Conservation (phyloP, 768 basidiomycete species). For the Lanmaoa rubissima region DNA sequence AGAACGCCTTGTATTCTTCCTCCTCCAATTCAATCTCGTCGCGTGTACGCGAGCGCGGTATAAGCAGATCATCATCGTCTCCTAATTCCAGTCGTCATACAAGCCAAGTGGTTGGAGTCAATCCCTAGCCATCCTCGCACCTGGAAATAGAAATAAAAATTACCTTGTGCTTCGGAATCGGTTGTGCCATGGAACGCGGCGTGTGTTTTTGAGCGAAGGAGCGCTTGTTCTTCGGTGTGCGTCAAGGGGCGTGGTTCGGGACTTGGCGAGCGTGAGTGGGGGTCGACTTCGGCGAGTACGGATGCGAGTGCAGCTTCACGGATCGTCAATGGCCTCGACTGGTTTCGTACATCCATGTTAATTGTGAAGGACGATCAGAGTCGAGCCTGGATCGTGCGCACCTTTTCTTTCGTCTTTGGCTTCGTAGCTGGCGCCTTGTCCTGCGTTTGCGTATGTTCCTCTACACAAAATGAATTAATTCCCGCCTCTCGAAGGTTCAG, state of each 20-base stretch:
- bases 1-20: slow-evolving; percentile 79
- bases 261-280: slow-evolving; percentile 58
- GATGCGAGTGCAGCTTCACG: slow-evolving; percentile 71
- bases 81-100: slow-evolving; percentile 22
- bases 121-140: not conserved
- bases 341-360: not conserved
- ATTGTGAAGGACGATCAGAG: not conserved
- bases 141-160: not conserved
- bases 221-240: slow-evolving; percentile 74
- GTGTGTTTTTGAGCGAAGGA: slow-evolving; percentile 78
- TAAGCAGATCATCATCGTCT: slow-evolving; percentile 66
- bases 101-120: not conserved
- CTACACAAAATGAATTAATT: slow-evolving; percentile 35
- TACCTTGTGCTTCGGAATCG: slow-evolving; percentile 14
- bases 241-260: slow-evolving; percentile 52
- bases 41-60: slow-evolving; percentile 72
- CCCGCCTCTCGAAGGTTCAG: not conserved
- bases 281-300: slow-evolving; percentile 46
- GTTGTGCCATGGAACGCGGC: slow-evolving; percentile 68
- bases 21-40: slow-evolving; percentile 78
- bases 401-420: slow-evolving; percentile 50
- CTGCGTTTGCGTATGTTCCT: slow-evolving; percentile 56
- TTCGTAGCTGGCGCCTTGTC: slow-evolving; percentile 24
- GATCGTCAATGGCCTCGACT: slow-evolving; percentile 74
- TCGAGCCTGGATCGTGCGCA: slow-evolving; percentile 20